Conservation (phyloP, 1,139 yeast genomes). For the Candida tropicalis region DNA sequence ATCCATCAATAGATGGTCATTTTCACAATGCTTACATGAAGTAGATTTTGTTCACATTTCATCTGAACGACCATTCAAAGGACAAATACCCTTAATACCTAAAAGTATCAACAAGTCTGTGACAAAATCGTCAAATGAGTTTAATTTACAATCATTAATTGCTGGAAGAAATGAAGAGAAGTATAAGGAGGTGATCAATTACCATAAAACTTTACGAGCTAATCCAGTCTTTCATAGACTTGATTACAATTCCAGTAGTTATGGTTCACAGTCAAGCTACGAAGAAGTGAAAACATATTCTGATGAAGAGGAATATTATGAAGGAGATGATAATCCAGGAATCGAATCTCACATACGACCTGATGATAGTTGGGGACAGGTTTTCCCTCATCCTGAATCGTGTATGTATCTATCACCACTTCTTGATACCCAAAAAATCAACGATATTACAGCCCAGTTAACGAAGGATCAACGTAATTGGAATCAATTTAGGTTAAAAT, state of each 20-base stretch:
- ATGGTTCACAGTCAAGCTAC: conserved; percentile 13
- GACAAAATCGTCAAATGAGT: conserved; percentile 15
- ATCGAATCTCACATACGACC: conserved; percentile 6
- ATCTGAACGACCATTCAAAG: conserved; percentile 12
- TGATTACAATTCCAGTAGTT: conserved; percentile 15
- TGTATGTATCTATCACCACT: conserved; percentile 4
- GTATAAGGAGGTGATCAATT: conserved; percentile 24
- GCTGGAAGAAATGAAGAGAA: conserved; percentile 28
- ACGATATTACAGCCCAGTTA: conserved; percentile 8
- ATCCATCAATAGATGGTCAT: conserved; percentile 38
- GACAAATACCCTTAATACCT: conserved; percentile 4
- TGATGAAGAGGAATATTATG: neutral
- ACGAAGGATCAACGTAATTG: conserved; percentile 14
- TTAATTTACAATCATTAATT: conserved; percentile 27
- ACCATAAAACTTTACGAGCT: conserved; percentile 17
- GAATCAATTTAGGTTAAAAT: conserved; percentile 12
- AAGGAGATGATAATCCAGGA: neutral
- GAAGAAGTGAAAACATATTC: conserved; percentile 1
- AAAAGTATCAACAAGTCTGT: neutral
- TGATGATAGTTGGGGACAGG: conserved; percentile 3
- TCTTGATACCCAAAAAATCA: conserved; percentile 5
- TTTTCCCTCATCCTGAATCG: conserved; percentile 1
- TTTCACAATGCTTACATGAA: conserved; percentile 35
- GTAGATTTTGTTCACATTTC: conserved; percentile 20
- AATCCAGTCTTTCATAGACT: conserved; percentile 9